A percentile compares a stretch with the other conserved stretches of the same genome.
These are phyloP conservation scores for Firmiana major DNA, from an alignment of 345 rosid genomes.

Conservation along the genomic window DNA sequence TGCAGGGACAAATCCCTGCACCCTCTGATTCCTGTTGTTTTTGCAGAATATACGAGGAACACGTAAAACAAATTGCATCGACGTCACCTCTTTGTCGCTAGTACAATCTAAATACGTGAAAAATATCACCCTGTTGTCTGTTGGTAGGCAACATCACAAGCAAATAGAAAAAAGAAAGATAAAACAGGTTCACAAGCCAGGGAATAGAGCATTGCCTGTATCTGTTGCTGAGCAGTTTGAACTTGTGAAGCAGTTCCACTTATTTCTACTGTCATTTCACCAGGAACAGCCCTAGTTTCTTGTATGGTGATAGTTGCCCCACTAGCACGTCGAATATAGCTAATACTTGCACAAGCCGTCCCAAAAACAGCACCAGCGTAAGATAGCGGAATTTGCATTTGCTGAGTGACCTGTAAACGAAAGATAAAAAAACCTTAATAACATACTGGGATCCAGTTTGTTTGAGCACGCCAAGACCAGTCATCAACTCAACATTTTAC, in stretches of 20 bases:
- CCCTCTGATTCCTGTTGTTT: too few relatives aligned
- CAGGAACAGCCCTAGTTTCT: slow-evolving; percentile 93
- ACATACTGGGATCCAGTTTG: neutral
- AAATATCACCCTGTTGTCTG: too few relatives aligned
- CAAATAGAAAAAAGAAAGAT: slow-evolving; percentile 4
- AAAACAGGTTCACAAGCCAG: neutral
- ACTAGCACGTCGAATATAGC: slow-evolving; percentile 93
- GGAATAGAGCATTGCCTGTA: slow-evolving; percentile 56
- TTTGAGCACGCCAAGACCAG: neutral
- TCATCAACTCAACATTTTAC: neutral
- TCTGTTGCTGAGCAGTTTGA: slow-evolving; percentile 95
- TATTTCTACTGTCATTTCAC: slow-evolving; percentile 98
- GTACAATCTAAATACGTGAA: too few relatives aligned
- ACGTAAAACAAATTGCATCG: too few relatives aligned
- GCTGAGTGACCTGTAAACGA: slow-evolving; percentile 69
- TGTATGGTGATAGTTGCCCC: slow-evolving; percentile 98
- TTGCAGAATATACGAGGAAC: too few relatives aligned
- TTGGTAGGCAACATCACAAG: too few relatives aligned
- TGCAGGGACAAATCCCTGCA: too few relatives aligned
- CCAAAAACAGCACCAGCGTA: slow-evolving; percentile 99
- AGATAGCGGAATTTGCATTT: slow-evolving; percentile 89
- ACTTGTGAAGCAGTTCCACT: slow-evolving; percentile 96
- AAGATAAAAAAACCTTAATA: slow-evolving; percentile 6
- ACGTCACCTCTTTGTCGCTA: too few relatives aligned
- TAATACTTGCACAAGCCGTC: slow-evolving; percentile 87